Conservation (phyloP, 2,329 filamentous ascomycete genomes). For the Elsinoe arachidis region DNA sequence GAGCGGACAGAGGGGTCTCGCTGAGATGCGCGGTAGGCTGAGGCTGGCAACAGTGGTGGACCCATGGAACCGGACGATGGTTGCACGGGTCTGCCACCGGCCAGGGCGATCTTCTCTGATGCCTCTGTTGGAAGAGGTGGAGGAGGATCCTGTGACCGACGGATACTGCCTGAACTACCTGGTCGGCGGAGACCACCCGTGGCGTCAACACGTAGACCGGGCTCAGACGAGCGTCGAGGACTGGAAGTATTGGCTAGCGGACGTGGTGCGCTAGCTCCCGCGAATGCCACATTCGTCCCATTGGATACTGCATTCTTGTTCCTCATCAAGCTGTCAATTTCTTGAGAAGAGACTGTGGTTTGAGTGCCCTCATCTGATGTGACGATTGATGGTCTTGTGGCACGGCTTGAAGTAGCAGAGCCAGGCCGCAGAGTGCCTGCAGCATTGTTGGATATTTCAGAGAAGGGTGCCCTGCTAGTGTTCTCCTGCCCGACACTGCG, state of each 20-base stretch:
- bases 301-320: conserved; percentile 34
- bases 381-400: background rate
- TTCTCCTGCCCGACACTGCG: background rate
- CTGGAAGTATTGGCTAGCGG: conserved; percentile 15
- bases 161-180: conserved; percentile 63
- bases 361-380: conserved; percentile 63
- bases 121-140: conserved; percentile 78
- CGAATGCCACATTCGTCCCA: conserved; percentile 20
- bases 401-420: background rate
- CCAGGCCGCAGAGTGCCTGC: conserved; percentile 7
- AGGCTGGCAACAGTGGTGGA: conserved; percentile 75
- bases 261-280: conserved; percentile 20
- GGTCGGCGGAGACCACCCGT: conserved; percentile 44
- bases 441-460: conserved; percentile 17
- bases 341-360: conserved; percentile 71
- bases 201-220: conserved; percentile 5
- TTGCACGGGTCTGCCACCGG: conserved; percentile 44
- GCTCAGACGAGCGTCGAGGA: conserved; percentile 17
- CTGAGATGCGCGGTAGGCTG: conserved; percentile 48
- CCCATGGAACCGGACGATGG: conserved; percentile 54
- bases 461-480: conserved; percentile 13
- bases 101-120: conserved; percentile 74
- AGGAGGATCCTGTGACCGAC: conserved; percentile 40
- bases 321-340: conserved; percentile 67
- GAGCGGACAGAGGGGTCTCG: conserved; percentile 21